Conservation (phyloP, 2,329 filamentous ascomycete species). For the Ploettnerulaceae sp. region DNA sequence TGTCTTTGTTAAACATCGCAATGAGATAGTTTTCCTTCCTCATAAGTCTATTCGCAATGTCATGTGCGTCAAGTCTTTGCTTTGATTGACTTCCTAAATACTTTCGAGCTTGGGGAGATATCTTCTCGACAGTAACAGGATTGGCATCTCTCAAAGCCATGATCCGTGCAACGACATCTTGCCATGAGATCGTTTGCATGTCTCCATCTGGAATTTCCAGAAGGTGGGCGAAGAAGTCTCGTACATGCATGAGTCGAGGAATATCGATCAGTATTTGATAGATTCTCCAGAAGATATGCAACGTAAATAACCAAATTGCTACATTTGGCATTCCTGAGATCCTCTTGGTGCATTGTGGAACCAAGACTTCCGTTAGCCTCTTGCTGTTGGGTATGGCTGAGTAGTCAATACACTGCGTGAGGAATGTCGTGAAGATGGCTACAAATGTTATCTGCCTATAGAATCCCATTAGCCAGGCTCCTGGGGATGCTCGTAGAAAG, state of each 20-base stretch:
- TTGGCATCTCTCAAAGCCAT: slow-evolving; percentile 68
- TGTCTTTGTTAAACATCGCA: slow-evolving; percentile 94
- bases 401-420: slow-evolving; percentile 66
- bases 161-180: slow-evolving; percentile 62
- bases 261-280: slow-evolving; percentile 54
- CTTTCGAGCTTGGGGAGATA: slow-evolving; percentile 53
- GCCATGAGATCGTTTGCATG: slow-evolving; percentile 71
- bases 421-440: slow-evolving; percentile 62
- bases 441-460: slow-evolving; percentile 60
- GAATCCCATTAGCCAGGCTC: not conserved
- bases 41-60: slow-evolving; percentile 96
- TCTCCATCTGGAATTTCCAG: slow-evolving; percentile 64
- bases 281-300: slow-evolving; percentile 59
- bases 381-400: slow-evolving; percentile 51
- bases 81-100: slow-evolving; percentile 77
- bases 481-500: not conserved
- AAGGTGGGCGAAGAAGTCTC: slow-evolving; percentile 65
- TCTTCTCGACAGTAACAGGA: slow-evolving; percentile 57
- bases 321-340: slow-evolving; percentile 38
- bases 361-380: slow-evolving; percentile 44
- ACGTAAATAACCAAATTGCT: slow-evolving; percentile 55
- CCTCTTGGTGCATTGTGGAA: slow-evolving; percentile 51
- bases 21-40: slow-evolving; percentile 95
- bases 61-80: slow-evolving; percentile 89
- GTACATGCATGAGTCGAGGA: slow-evolving; percentile 56